phyloP scores from a whole-genome alignment of 768 basidiomycete species.

The Mrakia hoshinonis region DNA sequence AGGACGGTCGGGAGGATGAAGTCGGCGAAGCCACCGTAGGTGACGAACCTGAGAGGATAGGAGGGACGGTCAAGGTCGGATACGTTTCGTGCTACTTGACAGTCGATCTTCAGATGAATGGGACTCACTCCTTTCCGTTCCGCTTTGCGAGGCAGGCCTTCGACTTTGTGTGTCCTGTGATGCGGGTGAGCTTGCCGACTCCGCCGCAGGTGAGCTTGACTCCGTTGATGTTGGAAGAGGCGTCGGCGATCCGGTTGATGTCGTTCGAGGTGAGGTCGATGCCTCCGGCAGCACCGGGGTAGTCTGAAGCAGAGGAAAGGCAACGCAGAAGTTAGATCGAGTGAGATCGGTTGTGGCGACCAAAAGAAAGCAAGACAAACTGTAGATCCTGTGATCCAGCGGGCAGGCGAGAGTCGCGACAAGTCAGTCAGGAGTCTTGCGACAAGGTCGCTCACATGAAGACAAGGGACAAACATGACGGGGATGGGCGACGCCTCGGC shows the following conservation, averaged over 20 bases:
- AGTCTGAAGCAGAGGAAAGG: conserved; percentile 43
- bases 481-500: conserved; percentile 73
- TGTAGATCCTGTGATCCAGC: conserved; percentile 51
- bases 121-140: not conserved
- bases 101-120: not conserved
- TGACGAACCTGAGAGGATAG: conserved; percentile 54
- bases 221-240: conserved; percentile 69
- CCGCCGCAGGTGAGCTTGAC: conserved; percentile 90
- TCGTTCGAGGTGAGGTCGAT: conserved; percentile 86
- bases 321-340: not conserved
- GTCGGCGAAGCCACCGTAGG: conserved; percentile 77
- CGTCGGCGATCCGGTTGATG: conserved; percentile 66
- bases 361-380: conserved; percentile 59
- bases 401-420: too few species aligned
- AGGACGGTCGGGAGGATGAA: conserved; percentile 66
- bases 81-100: too few species aligned
- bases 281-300: conserved; percentile 77
- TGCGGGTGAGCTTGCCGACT: conserved; percentile 80
- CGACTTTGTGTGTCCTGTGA: conserved; percentile 3
- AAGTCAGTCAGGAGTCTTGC: too few species aligned
- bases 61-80: not conserved
- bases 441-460: not conserved
- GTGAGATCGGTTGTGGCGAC: not conserved
- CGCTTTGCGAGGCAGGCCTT: not conserved
- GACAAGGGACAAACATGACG: conserved; percentile 46